These are phyloP conservation scores for Schwanniomyces pseudopolymorphus DNA, from an alignment of 805 yeast genomes.

Conservation along the genomic window DNA sequence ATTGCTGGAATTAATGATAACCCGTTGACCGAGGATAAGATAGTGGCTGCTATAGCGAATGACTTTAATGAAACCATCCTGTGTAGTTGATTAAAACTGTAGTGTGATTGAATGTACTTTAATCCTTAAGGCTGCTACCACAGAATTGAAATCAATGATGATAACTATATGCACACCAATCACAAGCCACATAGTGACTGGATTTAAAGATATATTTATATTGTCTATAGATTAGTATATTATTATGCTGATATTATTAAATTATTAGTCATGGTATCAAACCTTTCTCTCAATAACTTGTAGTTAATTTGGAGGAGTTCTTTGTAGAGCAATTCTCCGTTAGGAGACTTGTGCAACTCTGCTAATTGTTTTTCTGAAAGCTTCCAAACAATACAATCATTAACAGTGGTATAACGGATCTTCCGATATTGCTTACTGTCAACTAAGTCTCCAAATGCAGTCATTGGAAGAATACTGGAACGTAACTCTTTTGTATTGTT, in stretches of 20 bases:
- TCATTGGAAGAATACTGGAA: slow-evolving; percentile 61
- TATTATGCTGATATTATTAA: slow-evolving; percentile 58
- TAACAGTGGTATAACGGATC: slow-evolving; percentile 54
- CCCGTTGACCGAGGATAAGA: slow-evolving; percentile 15
- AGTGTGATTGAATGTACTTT: background rate
- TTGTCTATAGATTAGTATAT: background rate
- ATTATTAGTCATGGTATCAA: slow-evolving; percentile 74
- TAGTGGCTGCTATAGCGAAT: slow-evolving; percentile 11
- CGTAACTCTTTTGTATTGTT: slow-evolving; percentile 35
- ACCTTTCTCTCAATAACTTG: slow-evolving; percentile 65
- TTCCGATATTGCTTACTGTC: slow-evolving; percentile 39
- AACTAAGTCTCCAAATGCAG: slow-evolving; percentile 66
- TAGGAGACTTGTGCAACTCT: slow-evolving; percentile 42
- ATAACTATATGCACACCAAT: slow-evolving; percentile 4
- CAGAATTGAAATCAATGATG: background rate
- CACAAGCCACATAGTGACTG: background rate
- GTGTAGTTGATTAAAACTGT: background rate
- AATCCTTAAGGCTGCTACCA: background rate
- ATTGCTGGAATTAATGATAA: slow-evolving; percentile 21
- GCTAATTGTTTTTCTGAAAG: slow-evolving; percentile 48
- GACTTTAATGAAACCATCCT: slow-evolving; percentile 22
- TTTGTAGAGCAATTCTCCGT: slow-evolving; percentile 53
- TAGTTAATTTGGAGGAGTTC: slow-evolving; percentile 65
- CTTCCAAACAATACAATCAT: slow-evolving; percentile 68
- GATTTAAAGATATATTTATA: no score